Evolutionary conservation across 2,329 filamentous ascomycete species (phyloP), one percentile per base, ranked within the genome.

Genomic region (Tympanopsis confertula): DNA sequence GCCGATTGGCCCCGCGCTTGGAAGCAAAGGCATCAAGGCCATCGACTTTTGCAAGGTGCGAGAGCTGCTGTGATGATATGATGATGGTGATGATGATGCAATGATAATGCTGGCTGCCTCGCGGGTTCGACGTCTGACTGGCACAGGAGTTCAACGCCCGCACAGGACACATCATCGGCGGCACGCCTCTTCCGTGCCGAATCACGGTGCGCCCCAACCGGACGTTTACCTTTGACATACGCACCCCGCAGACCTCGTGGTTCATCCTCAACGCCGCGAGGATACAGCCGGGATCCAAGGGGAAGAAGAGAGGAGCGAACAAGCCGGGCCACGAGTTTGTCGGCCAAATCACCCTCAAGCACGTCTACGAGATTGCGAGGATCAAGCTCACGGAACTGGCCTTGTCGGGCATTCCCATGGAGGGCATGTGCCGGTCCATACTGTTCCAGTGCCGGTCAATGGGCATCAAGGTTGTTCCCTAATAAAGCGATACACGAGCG

Each of bases 11-110:
- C 91, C 91, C 41, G 91, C 91, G 39, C 74, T 98, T 47, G 91
- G 91, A 65, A 89, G 82, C 59, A 96, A 95, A 69, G 91, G 91
- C 69, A 84, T 98, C 44, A 98, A 98, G 69, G 93, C 85, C 41
- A 98, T 98, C 82, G 91, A 98, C 65, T 98, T 96, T 60, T 96
- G 91, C 78, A 96, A 96, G 74, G 89, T 94, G n/a, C 22, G n/a
- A 26, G 22, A 26, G 7, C n/a, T n/a, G n/a, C n/a, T n/a, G n/a
- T n/a, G n/a, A n/a, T 58, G 40, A 55, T 19, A n/a, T n/a, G n/a
- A 40, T 46, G 22, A 19, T 15, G 15, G 19, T 22, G 22, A 13
- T 20, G 19, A 20, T 15, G 22, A 7, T n/a, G 5, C 36, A 5
- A 13, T 13, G n/a, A 15, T 29, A 36, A 28, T 5, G 20, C 14